Conservation (phyloP, 225 moss, liverwort and hornwort genomes). For the Physcomitrellopsis africana region DNA sequence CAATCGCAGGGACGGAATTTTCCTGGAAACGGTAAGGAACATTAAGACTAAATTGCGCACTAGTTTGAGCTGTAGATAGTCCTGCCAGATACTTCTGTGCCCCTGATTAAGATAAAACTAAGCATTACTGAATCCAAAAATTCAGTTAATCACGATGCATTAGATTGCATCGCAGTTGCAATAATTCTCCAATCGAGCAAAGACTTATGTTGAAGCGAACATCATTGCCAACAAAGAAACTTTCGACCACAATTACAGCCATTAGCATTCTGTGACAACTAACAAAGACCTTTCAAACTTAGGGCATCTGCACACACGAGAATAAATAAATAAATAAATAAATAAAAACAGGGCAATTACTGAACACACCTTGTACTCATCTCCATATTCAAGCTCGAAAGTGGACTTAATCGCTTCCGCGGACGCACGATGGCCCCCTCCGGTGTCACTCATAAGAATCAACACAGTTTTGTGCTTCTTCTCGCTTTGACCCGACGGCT, state of each 20-base stretch:
- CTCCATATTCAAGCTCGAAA: conserved; percentile 93
- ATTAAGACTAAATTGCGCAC: too few relatives aligned
- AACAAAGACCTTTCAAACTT: neutral
- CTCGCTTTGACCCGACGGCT: conserved; percentile 40
- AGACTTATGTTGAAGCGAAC: neutral
- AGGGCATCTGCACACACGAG: too few relatives aligned
- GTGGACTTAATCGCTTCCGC: conserved; percentile 97
- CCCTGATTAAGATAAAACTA: too few relatives aligned
- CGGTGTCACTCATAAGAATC: conserved; percentile 97
- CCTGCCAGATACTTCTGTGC: too few relatives aligned
- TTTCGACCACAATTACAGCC: neutral
- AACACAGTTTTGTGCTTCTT: conserved; percentile 58
- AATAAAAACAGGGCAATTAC: neutral
- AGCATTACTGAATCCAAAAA: too few relatives aligned
- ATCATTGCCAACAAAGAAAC: neutral
- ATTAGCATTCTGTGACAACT: neutral
- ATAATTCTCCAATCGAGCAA: too few relatives aligned
- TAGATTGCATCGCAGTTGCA: too few relatives aligned
- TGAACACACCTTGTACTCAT: conserved; percentile 71
- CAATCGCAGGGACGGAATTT: too few relatives aligned
- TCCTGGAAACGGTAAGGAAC: too few relatives aligned
- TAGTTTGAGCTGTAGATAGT: too few relatives aligned
- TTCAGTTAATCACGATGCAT: too few relatives aligned
- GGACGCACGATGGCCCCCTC: conserved; percentile 94
- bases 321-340: neutral